Evolutionary conservation across 2,329 filamentous ascomycete genomes (phyloP).

Genomic region (Cytospora paraplurivora): DNA sequence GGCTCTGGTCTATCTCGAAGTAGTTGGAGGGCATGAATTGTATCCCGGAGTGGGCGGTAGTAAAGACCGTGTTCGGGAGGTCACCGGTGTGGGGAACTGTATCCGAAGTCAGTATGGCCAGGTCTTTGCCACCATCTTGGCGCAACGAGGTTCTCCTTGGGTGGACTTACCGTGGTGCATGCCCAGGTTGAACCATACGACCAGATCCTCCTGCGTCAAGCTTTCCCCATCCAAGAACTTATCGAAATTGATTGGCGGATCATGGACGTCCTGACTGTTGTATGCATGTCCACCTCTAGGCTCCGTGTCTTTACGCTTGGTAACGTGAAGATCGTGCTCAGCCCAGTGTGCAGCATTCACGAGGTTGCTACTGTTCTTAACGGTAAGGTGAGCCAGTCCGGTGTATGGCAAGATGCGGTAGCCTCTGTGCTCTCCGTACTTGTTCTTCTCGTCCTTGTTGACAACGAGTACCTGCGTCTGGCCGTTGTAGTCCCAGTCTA

Average conservation of each 20-base stretch:
- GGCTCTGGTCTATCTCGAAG: slow-evolving; percentile 43
- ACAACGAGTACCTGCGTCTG: slow-evolving; percentile 52
- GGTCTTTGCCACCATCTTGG: neutral
- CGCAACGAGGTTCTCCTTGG: neutral
- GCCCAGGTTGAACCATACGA: slow-evolving; percentile 56
- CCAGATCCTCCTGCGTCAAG: slow-evolving; percentile 48
- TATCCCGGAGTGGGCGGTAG: slow-evolving; percentile 47
- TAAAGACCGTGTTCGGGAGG: slow-evolving; percentile 56
- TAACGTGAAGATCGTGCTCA: slow-evolving; percentile 53
- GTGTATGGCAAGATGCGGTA: slow-evolving; percentile 50
- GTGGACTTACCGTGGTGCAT: slow-evolving; percentile 50
- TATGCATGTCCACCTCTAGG: slow-evolving; percentile 47
- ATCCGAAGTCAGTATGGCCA: neutral
- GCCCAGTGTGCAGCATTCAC: slow-evolving; percentile 51
- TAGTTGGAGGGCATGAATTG: slow-evolving; percentile 50
- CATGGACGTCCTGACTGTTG: slow-evolving; percentile 47
- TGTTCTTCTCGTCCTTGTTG: slow-evolving; percentile 52
- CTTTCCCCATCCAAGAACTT: slow-evolving; percentile 50
- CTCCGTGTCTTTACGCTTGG: slow-evolving; percentile 55
- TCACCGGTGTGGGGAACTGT: slow-evolving; percentile 47
- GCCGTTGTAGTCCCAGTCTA: slow-evolving; percentile 52
- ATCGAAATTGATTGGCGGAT: slow-evolving; percentile 54
- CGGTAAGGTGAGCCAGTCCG: slow-evolving; percentile 47
- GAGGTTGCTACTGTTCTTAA: slow-evolving; percentile 50
- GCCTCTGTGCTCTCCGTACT: slow-evolving; percentile 53